Base-by-base conservation (phyloP, 1,284 basidiomycete species). In the Sporisorium iseilematis-ciliati region DNA sequence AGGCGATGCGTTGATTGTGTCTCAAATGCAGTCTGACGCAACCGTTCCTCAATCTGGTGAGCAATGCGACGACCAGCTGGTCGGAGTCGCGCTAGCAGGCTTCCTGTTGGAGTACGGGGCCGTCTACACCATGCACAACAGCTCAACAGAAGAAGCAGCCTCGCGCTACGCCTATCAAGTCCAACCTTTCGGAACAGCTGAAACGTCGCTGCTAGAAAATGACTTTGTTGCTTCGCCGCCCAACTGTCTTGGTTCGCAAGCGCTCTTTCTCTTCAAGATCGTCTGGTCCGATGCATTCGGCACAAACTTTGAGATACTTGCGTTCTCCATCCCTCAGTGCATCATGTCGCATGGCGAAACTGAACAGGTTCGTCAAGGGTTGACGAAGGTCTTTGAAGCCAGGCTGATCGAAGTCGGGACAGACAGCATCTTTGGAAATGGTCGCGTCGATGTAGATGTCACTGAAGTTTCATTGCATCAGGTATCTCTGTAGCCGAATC, bases 81-180 rank as follows among this genome's bases (percentile, higher is more conserved):
- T 57, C 0, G 67, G 67, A 0, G 57, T 70, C 1, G 62, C 67
- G n/a, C 29, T 70, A 11, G 62, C 67, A 2, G 67, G 67, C 25
- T 60, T 70, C 33, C 42, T 70, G 2, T 50, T 70, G 2, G 67
- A 70, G 40, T 70, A 70, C 23, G 62, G 62, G 21, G 57, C 62
- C 3, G 21, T 70, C 3, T 70, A 70, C 50, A 57, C 54, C 33
- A 35, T 70, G n/a, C 67, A 70, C 35, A 26, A 41, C 14, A 8
- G 16, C 16, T 8, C 49, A 4, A n/a, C 21, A 2, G 16, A 3
- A 42, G 38, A 25, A 16, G 33, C 1, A n/a, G 35, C 38, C 21
- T 3, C 12, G 16, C 23, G 21, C 38, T 31, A 11, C 49, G 3
- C 18, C 25, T 60, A 70, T 54, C 14, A 45, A 10, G 53, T 70